A percentile compares a stretch with the other conserved stretches of the same genome.
Conservation (phyloP, 345 rosid genomes). For the Kandelia obovata region DNA sequence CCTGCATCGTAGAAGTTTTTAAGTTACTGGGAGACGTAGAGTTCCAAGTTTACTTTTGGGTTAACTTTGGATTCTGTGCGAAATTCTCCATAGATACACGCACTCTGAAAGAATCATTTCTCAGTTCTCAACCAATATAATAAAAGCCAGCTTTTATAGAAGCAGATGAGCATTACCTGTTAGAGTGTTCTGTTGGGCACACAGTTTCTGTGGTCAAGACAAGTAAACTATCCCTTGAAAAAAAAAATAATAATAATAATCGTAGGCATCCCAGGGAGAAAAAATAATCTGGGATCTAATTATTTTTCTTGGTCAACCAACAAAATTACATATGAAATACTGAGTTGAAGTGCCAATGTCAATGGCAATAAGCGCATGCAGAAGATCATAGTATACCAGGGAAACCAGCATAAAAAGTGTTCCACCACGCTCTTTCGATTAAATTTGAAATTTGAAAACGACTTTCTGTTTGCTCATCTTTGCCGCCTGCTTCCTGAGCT, state of each 20-base stretch:
- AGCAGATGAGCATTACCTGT: conserved; percentile 90
- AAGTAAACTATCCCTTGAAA: conserved; percentile 28
- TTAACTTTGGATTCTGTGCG: conserved; percentile 24
- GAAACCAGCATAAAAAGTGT: conserved; percentile 80
- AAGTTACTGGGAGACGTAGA: neutral
- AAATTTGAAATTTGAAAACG: too few relatives aligned
- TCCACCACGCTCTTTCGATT: too few relatives aligned
- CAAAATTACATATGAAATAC: too few relatives aligned
- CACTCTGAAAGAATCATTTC: neutral
- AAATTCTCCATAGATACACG: conserved; percentile 26
- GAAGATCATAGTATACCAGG: conserved; percentile 51
- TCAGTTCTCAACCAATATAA: conserved; percentile 54
- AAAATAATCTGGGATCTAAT: too few relatives aligned
- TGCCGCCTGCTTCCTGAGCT: too few relatives aligned
- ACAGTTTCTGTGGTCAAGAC: conserved; percentile 58
- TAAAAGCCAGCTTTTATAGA: conserved; percentile 81
- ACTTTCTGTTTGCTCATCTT: too few relatives aligned
- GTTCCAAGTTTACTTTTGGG: conserved; percentile 51
- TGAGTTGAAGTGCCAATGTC: too few relatives aligned
- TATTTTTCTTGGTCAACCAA: too few relatives aligned
- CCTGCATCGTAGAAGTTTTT: neutral
- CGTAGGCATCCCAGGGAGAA: too few relatives aligned
- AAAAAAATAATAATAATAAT: too few relatives aligned
- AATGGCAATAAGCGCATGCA: too few relatives aligned
- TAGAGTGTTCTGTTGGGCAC: conserved; percentile 74